Base-by-base conservation (phyloP, 805 yeast species). In the Suhomyces xylopsoci region DNA sequence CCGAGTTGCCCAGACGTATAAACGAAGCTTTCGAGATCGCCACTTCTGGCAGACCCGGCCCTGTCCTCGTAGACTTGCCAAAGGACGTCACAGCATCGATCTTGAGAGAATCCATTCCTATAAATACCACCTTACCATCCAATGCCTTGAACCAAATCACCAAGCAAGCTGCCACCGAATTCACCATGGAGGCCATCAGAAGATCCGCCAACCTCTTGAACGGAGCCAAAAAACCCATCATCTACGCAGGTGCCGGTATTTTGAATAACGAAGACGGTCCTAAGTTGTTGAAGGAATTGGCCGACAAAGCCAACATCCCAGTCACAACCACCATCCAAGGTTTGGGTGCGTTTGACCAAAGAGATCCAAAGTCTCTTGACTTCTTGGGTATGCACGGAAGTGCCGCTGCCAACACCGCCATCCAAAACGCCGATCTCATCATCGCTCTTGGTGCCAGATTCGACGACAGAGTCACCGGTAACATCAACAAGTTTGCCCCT, bases 381-480 rank as follows among this genome's bases (percentile, higher is more conserved):
- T 90, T 94, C 96, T 81, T 94, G 60, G 99, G 99, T 63, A 94
- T 94, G 99, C 99, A 94, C 73, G 99, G 99, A 59, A 81, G 85
- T 55, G 97, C 91, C 48, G 90, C 91, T 62, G 99, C 99, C 61
- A 94, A 94, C 79, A 69, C 88, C 65, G 96, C 98, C 50, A 87
- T 94, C 61, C 99, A 94, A 77, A 79, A 84, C 54, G 97, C 98
- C 41, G 99, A 94, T 73, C 77, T 92, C 63, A 90, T 94, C 66
- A 74, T 94, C 57, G 98, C 98, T 15, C 79, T 94, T 44, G 99
- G 99, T 68, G 97, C 98, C 36, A 84, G 99, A 70, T 94, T 94
- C 65, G 99, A 94, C 74, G 99, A 94, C 77, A 92, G 99, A 79
- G 99, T 94, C 62, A 94, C 99, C 43, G 87, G 94, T 65, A 82